Base-by-base conservation (phyloP, 1,284 basidiomycete genomes). In the Amylostereum areolatum region DNA sequence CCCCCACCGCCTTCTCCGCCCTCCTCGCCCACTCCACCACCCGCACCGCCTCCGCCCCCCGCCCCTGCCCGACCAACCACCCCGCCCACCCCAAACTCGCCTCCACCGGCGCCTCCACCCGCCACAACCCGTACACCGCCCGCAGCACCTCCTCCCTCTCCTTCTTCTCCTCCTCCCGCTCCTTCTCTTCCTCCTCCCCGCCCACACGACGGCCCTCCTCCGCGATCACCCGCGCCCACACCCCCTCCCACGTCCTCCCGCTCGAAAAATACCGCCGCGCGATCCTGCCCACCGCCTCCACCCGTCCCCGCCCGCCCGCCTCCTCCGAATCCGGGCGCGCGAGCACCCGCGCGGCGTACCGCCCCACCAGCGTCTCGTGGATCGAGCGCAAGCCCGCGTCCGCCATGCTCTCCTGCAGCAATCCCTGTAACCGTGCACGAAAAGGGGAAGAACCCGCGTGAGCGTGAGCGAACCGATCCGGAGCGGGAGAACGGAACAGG, bases 401-500 rank as follows among this genome's bases (percentile, higher is more conserved):
- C 48, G 67, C 64, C 66, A 79, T 71, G 61, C 77, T 80, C 45
- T 75, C 72, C 45, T 63, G 68, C 43, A 83, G 59, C 46, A 81
- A 57, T 47, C 56, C 63, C 75, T 81, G 63, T 54, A 55, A 35
- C 43, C 12, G 43, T 28, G 43, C 48, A 46, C n/a, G n/a, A n/a
- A n/a, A n/a, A n/a, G n/a, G n/a, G n/a, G n/a, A n/a, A n/a, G n/a
- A n/a, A n/a, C n/a, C n/a, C n/a, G n/a, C n/a, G n/a, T n/a, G n/a
- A n/a, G n/a, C n/a, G n/a, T n/a, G n/a, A n/a, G n/a, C n/a, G n/a
- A n/a, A n/a, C n/a, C n/a, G n/a, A n/a, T n/a, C n/a, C n/a, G n/a
- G n/a, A n/a, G n/a, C n/a, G n/a, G n/a, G n/a, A n/a, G n/a, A n/a
- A n/a, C n/a, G n/a, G n/a, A n/a, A n/a, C n/a, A n/a, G n/a, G n/a